phyloP scores from a whole-genome alignment of 2,329 filamentous ascomycete species.

The Stemphylium beticola region DNA sequence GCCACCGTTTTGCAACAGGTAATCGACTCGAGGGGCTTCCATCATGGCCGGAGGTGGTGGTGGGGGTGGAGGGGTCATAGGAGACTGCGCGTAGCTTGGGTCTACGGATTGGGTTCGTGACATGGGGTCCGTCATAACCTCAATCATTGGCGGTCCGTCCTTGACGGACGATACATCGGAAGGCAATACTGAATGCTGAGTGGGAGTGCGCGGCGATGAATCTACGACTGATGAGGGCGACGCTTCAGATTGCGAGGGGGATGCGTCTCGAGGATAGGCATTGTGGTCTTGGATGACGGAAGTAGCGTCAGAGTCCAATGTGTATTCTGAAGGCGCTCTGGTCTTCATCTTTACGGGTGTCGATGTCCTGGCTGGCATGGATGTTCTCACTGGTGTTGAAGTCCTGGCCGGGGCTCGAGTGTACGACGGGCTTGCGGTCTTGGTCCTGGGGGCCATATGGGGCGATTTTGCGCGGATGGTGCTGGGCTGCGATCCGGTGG shows the following conservation, averaged over 20 bases:
- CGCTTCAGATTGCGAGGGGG: slow-evolving; percentile 46
- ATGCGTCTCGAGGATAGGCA: slow-evolving; percentile 28
- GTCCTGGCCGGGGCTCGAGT: slow-evolving; percentile 30
- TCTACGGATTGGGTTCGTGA: slow-evolving; percentile 44
- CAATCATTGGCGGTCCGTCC: slow-evolving; percentile 48
- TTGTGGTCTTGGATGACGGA: slow-evolving; percentile 52
- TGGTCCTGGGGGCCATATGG: slow-evolving; percentile 23
- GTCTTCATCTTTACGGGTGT: slow-evolving; percentile 35
- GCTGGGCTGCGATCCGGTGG: slow-evolving; percentile 49
- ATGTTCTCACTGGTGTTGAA: slow-evolving; percentile 25
- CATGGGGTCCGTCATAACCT: slow-evolving; percentile 53
- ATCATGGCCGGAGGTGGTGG: slow-evolving; percentile 74
- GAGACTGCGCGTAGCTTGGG: slow-evolving; percentile 54
- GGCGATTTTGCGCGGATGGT: slow-evolving; percentile 45
- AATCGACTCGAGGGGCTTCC: slow-evolving; percentile 84
- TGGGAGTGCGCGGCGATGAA: slow-evolving; percentile 56
- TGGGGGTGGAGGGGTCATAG: slow-evolving; percentile 65
- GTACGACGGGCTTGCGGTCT: slow-evolving; percentile 34
- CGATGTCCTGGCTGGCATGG: slow-evolving; percentile 29
- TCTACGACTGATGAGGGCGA: slow-evolving; percentile 52
- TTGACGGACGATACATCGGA: slow-evolving; percentile 38
- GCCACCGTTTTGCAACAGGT: slow-evolving; percentile 87
- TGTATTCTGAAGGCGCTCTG: slow-evolving; percentile 49
- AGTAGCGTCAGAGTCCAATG: slow-evolving; percentile 55
- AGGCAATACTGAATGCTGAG: slow-evolving; percentile 48